A percentile compares a stretch with the other conserved stretches of the same genome.
phyloP scores from a whole-genome alignment of 768 basidiomycete genomes.

The Podaxis rugospora region DNA sequence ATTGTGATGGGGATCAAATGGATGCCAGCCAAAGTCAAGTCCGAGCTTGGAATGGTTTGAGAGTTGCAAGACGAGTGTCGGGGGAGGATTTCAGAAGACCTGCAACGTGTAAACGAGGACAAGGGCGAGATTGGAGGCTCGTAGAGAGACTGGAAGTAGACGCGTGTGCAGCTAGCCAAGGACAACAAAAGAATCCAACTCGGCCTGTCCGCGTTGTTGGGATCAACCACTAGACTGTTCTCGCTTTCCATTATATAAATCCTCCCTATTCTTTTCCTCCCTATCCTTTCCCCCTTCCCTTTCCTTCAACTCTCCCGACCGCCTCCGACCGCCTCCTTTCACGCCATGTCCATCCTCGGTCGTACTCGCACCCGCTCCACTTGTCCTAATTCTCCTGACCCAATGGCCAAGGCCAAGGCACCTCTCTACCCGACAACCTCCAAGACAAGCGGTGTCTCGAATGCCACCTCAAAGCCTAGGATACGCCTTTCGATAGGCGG shows the following conservation, averaged over 20 bases:
- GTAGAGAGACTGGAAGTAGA: neutral
- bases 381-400: neutral
- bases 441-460: neutral
- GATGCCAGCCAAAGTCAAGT: neutral
- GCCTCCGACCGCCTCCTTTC: neutral
- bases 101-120: neutral
- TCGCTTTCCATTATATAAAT: neutral
- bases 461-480: neutral
- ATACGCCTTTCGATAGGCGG: constrained; percentile 28
- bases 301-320: no score
- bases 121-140: neutral
- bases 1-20: neutral
- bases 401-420: constrained; percentile 1
- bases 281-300: neutral
- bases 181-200: neutral
- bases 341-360: constrained; percentile 8
- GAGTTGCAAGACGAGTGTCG: neutral
- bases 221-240: constrained; percentile 2
- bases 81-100: neutral
- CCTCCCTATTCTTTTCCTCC: neutral
- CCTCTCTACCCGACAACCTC: neutral
- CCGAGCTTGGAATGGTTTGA: neutral
- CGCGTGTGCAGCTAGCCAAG: neutral
- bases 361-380: constrained; percentile 4
- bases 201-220: neutral